A percentile compares a stretch with the other conserved stretches of the same genome.
Conservation (phyloP, 164 flowering plant species). For the Nelumbo lutea region DNA sequence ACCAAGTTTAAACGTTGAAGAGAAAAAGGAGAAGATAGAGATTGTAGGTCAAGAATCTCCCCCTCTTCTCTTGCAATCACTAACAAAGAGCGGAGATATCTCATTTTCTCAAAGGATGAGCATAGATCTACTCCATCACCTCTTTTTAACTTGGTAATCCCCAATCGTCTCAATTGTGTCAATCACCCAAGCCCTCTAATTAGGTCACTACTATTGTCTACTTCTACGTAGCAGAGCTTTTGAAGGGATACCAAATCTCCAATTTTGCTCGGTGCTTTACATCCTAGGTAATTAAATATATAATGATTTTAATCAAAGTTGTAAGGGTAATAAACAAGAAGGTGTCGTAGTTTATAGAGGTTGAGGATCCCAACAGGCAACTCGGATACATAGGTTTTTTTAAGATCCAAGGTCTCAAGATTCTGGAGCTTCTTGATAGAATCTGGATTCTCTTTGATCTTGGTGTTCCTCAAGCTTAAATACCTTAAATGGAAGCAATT, state of each 20-base stretch:
- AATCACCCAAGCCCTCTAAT: slow-evolving; percentile 3
- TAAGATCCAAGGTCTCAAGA: slow-evolving; percentile 17
- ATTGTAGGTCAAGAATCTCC: slow-evolving; percentile 7
- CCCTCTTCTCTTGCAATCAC: neutral
- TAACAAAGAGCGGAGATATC: slow-evolving; percentile 3
- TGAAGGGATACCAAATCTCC: slow-evolving; percentile 5
- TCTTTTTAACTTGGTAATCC: slow-evolving; percentile 1
- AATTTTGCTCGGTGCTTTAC: neutral
- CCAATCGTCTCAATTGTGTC: slow-evolving; percentile 12
- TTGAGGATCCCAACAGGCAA: slow-evolving; percentile 10
- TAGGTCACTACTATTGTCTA: neutral
- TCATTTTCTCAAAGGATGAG: slow-evolving; percentile 12
- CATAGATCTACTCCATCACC: slow-evolving; percentile 6
- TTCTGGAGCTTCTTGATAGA: slow-evolving; percentile 9
- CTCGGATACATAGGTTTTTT: neutral
- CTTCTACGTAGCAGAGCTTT: slow-evolving; percentile 6
- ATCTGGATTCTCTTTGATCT: slow-evolving; percentile 5
- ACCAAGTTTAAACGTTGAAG: slow-evolving; percentile 1
- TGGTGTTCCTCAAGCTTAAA: slow-evolving; percentile 12
- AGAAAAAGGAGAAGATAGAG: neutral
- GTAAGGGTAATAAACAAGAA: neutral
- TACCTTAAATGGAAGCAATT: slow-evolving; percentile 10
- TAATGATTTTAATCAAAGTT: neutral
- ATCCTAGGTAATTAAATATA: neutral
- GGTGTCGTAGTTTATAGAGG: slow-evolving; percentile 10